Base-by-base conservation (phyloP, 108 stramenopile species). In the Conticribra guillardii region DNA sequence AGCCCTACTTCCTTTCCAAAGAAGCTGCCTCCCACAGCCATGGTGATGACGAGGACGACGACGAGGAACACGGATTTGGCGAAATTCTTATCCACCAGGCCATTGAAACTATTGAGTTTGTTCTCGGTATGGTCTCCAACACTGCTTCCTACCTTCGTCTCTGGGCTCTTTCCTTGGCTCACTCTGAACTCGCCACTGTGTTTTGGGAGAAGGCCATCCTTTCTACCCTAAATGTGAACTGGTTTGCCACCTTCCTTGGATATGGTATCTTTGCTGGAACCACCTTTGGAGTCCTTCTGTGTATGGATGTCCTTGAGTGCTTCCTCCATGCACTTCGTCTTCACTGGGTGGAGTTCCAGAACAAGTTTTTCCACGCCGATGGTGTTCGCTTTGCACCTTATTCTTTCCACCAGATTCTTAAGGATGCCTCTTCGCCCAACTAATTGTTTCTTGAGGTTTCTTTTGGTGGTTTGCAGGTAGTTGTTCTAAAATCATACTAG, bases 261-360 rank as follows among this genome's bases (percentile, higher is more conserved):
- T 99, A 90, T 55, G 98, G 89, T 24, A 77, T 98, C 27, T 99
- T 98, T 74, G 97, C 97, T 7, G 95, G 89, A 56, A 95, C 97
- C 14, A 98, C 99, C 7, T 92, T 97, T 58, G 98, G 93, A 63
- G 97, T 99, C 15, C 81, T 99, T 41, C 73, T 98, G 46, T 92
- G 91, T 84, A 99, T 99, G 99, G 98, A 98, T 76, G 96, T 98
- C 48, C 80, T 99, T 26, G 99, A 99, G 87, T 99, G 99, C 82
- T 98, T 97, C 89, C 94, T 99, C 30, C 99, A 99, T 78, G 96
- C 98, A 1, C 91, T 99, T 55, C 97, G 99, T 71, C 87, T 99
- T 56, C 98, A 98, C 74, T 99, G 99, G 99, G 99, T 99, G 26
- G 99, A 99, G 92, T 99, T 99, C 84, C 98, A 99, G 84, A 98